Conservation (phyloP, 352 stramenopile species). For the Phytophthora hibernalis region DNA sequence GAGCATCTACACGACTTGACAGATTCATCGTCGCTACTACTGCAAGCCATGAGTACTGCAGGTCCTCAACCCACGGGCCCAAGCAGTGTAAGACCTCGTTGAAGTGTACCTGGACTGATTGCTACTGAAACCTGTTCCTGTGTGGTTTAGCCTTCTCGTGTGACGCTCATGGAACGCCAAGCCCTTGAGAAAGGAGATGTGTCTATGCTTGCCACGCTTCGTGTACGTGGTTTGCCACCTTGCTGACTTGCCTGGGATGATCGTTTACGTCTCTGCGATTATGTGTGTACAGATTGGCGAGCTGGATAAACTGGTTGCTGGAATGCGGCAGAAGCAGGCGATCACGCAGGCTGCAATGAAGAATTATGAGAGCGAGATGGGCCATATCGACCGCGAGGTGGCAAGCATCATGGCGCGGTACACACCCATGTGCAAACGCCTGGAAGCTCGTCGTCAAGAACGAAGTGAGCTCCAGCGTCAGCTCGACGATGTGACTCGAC, state of each 20-base stretch:
- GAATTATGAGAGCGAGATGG: slow-evolving; percentile 66
- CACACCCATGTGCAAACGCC: slow-evolving; percentile 61
- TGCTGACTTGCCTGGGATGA: background rate
- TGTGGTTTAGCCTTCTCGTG: slow-evolving; percentile 43
- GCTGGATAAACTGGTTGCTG: slow-evolving; percentile 76
- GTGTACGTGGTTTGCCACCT: slow-evolving; percentile 40
- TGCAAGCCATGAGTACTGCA: slow-evolving; percentile 80
- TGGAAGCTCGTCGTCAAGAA: slow-evolving; percentile 63
- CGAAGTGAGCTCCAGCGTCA: slow-evolving; percentile 55
- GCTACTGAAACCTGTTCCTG: slow-evolving; percentile 3
- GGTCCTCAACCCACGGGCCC: slow-evolving; percentile 28
- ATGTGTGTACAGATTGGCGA: slow-evolving; percentile 59
- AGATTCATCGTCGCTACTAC: background rate
- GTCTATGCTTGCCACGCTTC: slow-evolving; percentile 76
- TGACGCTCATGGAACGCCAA: slow-evolving; percentile 80
- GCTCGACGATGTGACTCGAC: slow-evolving; percentile 48
- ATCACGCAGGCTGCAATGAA: slow-evolving; percentile 57
- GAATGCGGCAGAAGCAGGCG: slow-evolving; percentile 70
- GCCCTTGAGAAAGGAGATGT: slow-evolving; percentile 72
- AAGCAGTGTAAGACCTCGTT: slow-evolving; percentile 37
- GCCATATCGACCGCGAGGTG: slow-evolving; percentile 68
- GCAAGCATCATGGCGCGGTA: slow-evolving; percentile 73
- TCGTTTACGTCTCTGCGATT: background rate
- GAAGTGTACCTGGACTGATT: background rate
- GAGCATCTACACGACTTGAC: background rate